Percentiles rank a stretch among this genome's conserved stretches.
Evolutionary conservation across 345 rosid species (phyloP).

Genomic region (Pseudoturritis turrita): DNA sequence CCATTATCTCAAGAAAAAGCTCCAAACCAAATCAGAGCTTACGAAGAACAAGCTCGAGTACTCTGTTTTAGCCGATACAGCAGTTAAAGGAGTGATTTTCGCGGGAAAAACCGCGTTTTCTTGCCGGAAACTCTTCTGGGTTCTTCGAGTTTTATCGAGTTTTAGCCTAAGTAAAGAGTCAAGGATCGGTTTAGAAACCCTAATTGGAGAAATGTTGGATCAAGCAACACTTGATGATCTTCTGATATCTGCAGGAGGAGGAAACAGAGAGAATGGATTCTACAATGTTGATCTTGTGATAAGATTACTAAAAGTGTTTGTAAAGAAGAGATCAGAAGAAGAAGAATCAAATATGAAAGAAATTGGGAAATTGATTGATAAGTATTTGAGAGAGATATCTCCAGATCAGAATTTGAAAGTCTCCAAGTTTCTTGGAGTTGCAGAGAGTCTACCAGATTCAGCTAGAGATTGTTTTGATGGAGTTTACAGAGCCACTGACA

Average conservation of each 20-base stretch:
- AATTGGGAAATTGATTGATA: conserved; percentile 51
- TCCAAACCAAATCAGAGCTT: conserved; percentile 29
- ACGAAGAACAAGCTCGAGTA: conserved; percentile 28
- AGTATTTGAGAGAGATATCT: conserved; percentile 65
- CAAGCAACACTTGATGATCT: conserved; percentile 78
- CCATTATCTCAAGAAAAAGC: conserved; percentile 49
- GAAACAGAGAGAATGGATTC: conserved; percentile 21
- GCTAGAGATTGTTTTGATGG: conserved; percentile 75
- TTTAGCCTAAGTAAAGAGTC: conserved; percentile 49
- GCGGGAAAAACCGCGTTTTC: conserved; percentile 43
- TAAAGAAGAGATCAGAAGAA: conserved; percentile 20
- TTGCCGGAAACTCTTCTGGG: conserved; percentile 63
- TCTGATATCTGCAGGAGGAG: conserved; percentile 41
- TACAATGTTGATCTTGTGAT: conserved; percentile 62
- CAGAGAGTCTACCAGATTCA: conserved; percentile 64
- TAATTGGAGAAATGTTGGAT: conserved; percentile 59
- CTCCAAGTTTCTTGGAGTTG: conserved; percentile 61
- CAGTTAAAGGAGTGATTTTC: conserved; percentile 44
- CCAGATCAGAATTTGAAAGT: conserved; percentile 65
- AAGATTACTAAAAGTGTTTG: conserved; percentile 53
- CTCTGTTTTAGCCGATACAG: conserved; percentile 45
- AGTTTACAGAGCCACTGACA: conserved; percentile 74
- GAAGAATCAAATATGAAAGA: conserved; percentile 35
- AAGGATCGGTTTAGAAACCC: conserved; percentile 51
- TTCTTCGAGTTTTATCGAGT: conserved; percentile 45